Evolutionary conservation across 192 early-diverging fungal species (phyloP).

Genomic region (Umbelopsis ramanniana): DNA sequence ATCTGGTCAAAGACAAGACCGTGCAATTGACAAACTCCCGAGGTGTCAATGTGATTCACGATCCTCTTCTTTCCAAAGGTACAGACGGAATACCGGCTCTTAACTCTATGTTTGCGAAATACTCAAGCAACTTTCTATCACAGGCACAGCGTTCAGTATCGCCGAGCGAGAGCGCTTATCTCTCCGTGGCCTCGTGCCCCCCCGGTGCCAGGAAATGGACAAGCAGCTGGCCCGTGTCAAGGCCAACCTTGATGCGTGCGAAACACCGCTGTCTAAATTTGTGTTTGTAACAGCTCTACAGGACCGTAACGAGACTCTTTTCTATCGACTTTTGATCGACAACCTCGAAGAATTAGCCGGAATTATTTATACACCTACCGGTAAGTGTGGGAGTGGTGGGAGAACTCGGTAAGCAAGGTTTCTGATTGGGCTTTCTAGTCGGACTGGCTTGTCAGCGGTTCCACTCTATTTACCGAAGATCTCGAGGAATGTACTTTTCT

Average conservation of each 20-base stretch:
- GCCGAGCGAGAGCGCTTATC: conserved; percentile 56
- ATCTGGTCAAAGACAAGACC: conserved; percentile 41
- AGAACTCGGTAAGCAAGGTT: conserved; percentile 6
- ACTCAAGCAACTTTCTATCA: too few relatives aligned
- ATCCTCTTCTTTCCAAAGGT: conserved; percentile 57
- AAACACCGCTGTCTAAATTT: conserved; percentile 56
- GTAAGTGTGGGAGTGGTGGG: conserved; percentile 38
- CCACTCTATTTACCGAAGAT: conserved; percentile 58
- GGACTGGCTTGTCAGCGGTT: conserved; percentile 54
- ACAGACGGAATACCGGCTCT: neutral
- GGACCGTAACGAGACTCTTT: conserved; percentile 59
- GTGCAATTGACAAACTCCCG: conserved; percentile 34
- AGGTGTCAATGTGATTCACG: conserved; percentile 57
- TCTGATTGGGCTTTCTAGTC: conserved; percentile 38
- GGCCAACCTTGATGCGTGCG: conserved; percentile 51
- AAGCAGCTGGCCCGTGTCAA: conserved; percentile 58
- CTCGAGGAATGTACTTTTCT: conserved; percentile 60
- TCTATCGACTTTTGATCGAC: conserved; percentile 55
- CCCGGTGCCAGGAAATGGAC: conserved; percentile 59
- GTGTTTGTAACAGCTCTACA: conserved; percentile 57
- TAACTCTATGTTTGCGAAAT: neutral
- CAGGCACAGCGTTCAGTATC: conserved; percentile 54
- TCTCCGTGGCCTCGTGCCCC: conserved; percentile 58
- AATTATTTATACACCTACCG: conserved; percentile 60
- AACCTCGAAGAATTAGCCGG: conserved; percentile 56